Conservation (phyloP, 176 grass and related monocot species). For the Oryza coarctata region DNA sequence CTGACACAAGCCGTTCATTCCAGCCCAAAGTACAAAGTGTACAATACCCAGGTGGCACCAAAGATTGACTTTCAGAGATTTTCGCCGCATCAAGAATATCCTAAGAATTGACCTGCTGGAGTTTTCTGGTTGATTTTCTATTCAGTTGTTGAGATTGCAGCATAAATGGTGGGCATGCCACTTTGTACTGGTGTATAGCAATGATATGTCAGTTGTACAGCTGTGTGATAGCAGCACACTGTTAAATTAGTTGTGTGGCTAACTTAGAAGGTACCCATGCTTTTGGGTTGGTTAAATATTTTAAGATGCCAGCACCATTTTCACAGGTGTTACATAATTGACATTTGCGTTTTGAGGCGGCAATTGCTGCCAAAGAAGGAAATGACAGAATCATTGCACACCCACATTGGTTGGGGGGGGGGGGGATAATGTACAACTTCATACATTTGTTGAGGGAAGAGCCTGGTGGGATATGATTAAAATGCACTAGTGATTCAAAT, state of each 20-base stretch:
- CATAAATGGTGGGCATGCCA: background rate
- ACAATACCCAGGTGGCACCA: conserved; percentile 7
- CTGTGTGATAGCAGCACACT: background rate
- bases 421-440: background rate
- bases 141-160: background rate
- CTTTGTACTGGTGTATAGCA: background rate
- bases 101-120: background rate
- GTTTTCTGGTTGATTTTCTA: background rate
- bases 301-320: background rate
- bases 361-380: conserved; percentile 9
- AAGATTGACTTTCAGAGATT: background rate
- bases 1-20: conserved; percentile 1
- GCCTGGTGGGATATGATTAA: background rate
- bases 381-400: conserved; percentile 20
- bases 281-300: background rate
- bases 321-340: background rate
- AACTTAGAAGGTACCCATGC: background rate
- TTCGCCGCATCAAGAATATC: conserved; percentile 16
- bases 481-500: background rate
- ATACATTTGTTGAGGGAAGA: background rate
- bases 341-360: conserved; percentile 13
- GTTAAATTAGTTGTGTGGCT: background rate
- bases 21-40: background rate
- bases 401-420: conserved; percentile 4
- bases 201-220: conserved; percentile 1